Conservation (phyloP, 768 basidiomycete genomes). For the Auriscalpium microsporum region DNA sequence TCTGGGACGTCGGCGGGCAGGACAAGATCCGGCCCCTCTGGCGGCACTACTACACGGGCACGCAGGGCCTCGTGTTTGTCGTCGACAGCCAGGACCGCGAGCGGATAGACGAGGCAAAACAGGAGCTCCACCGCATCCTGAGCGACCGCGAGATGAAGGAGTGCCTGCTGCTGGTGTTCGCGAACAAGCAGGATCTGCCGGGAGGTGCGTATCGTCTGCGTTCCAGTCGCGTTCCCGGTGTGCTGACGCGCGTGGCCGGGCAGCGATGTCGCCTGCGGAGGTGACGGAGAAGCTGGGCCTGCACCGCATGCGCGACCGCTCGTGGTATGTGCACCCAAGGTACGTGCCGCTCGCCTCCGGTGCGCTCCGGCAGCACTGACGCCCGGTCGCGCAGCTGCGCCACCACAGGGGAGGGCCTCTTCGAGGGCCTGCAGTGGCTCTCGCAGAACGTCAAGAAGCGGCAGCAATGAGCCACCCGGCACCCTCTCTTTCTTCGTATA, state of each 20-base stretch:
- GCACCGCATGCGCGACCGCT: conserved; percentile 92
- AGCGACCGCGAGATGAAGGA: conserved; percentile 98
- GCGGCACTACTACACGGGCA: conserved; percentile 99
- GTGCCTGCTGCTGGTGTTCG: conserved; percentile 93
- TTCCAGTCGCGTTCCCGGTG: background rate
- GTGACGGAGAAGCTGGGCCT: conserved; percentile 96
- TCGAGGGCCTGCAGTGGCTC: conserved; percentile 96
- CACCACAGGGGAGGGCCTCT: conserved; percentile 92
- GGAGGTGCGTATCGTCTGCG: conserved; percentile 56
- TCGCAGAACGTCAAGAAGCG: conserved; percentile 96
- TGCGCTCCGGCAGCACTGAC: background rate
- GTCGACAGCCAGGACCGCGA: conserved; percentile 95
- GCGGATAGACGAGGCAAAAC: conserved; percentile 92
- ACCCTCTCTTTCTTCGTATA: background rate
- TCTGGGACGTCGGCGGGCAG: conserved; percentile 98
- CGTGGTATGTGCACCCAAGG: conserved; percentile 99
- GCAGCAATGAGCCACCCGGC: conserved; percentile 42
- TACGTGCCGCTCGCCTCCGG: conserved; percentile 28
- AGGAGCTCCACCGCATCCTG: conserved; percentile 91
- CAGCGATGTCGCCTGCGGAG: conserved; percentile 98
- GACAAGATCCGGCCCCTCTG: conserved; percentile 98
- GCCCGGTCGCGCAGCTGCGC: conserved; percentile 57
- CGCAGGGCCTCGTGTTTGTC: conserved; percentile 96
- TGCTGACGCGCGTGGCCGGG: background rate
- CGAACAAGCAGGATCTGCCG: conserved; percentile 97